phyloP scores from a whole-genome alignment of 1,284 basidiomycete genomes.

The Ganoderma lingzhi region DNA sequence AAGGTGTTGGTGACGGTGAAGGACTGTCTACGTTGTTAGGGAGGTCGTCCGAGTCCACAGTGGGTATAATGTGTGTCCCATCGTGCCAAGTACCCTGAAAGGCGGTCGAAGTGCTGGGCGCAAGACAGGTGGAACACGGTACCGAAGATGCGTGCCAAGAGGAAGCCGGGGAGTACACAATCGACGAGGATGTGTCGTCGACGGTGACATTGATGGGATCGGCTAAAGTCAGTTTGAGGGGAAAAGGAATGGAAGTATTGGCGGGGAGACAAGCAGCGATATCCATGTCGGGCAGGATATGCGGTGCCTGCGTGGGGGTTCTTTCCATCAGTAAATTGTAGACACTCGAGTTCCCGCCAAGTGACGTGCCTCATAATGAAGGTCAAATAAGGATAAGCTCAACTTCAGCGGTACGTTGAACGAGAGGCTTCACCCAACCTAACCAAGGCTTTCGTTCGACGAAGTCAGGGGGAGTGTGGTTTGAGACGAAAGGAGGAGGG shows the following conservation, averaged over 20 bases:
- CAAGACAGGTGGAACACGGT: constrained; percentile 46
- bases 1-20: not conserved
- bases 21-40: constrained; percentile 7
- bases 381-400: constrained; percentile 7
- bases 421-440: not conserved
- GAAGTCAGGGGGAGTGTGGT: not conserved
- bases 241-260: constrained; percentile 15
- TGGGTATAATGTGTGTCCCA: constrained; percentile 46
- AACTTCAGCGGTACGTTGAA: not conserved
- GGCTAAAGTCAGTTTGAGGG: constrained; percentile 19
- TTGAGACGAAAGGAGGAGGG: not conserved
- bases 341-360: no score
- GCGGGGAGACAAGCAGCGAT: constrained; percentile 13
- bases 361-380: constrained; percentile 20
- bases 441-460: not conserved
- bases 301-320: constrained; percentile 8
- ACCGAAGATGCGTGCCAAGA: constrained; percentile 49
- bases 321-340: constrained; percentile 6
- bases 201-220: constrained; percentile 50
- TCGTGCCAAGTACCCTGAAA: constrained; percentile 51
- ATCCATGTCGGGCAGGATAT: constrained; percentile 21
- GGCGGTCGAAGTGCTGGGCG: constrained; percentile 41
- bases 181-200: constrained; percentile 52
- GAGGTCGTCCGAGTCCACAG: constrained; percentile 40
- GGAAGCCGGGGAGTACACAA: constrained; percentile 49